A percentile compares a stretch with the other conserved stretches of the same genome.
These are phyloP conservation scores for Cryptosporidium viatorum DNA, from an alignment of 169 alveolate species.

Conservation along the genomic window DNA sequence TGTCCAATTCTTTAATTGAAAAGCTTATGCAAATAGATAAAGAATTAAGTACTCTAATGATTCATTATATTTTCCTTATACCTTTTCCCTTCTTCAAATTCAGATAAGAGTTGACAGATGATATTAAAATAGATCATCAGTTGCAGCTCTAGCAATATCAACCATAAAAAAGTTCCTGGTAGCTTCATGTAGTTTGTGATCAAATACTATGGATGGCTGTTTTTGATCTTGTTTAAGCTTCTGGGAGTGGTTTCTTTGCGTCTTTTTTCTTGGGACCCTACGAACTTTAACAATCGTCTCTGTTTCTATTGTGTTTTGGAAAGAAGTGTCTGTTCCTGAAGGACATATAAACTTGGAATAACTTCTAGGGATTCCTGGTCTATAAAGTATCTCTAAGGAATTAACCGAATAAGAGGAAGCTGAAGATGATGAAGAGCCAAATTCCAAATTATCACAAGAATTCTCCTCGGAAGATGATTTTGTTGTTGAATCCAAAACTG, in stretches of 20 bases:
- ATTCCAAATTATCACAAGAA: neutral
- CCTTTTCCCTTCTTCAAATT: neutral
- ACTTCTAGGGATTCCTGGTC: slow-evolving; percentile 70
- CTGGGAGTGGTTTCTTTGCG: neutral
- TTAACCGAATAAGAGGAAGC: neutral
- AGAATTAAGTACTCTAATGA: neutral
- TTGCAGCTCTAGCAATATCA: slow-evolving; percentile 74
- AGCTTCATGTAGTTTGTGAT: slow-evolving; percentile 65
- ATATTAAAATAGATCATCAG: slow-evolving; percentile 63
- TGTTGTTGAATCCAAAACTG: neutral
- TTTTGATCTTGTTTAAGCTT: slow-evolving; percentile 1
- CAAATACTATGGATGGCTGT: neutral
- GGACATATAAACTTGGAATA: slow-evolving; percentile 57
- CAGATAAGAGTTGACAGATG: neutral
- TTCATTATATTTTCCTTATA: neutral
- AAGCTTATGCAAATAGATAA: neutral
- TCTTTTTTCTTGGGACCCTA: slow-evolving; percentile 10
- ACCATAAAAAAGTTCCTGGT: slow-evolving; percentile 69
- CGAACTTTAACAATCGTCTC: neutral
- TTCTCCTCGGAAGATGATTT: neutral
- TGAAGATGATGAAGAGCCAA: neutral
- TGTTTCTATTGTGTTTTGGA: neutral
- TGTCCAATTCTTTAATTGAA: neutral
- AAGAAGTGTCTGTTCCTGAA: slow-evolving; percentile 28
- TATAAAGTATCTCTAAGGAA: slow-evolving; percentile 12